Evolutionary conservation across 2,329 filamentous ascomycete genomes (phyloP).

Genomic region (Zymoseptoria crescenta): DNA sequence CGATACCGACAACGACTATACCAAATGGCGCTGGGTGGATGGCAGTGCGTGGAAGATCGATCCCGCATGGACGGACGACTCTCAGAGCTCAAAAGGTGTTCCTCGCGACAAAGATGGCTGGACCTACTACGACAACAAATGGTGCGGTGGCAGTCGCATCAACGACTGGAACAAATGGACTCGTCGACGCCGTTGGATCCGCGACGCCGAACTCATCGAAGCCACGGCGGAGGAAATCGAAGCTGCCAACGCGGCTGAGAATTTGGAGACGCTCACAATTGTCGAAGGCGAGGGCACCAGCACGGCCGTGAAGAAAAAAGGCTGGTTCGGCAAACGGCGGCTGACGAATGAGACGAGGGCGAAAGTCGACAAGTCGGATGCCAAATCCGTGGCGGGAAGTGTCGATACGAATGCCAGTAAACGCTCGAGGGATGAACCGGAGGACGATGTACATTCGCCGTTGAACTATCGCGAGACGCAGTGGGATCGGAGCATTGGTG

Average conservation of each 20-base stretch:
- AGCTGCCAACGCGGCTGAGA: not conserved
- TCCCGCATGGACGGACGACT: conserved; percentile 50
- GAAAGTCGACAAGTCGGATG: conserved; percentile 18
- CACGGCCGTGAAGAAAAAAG: conserved; percentile 18
- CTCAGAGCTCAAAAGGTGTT: conserved; percentile 23
- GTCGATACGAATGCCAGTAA: conserved; percentile 21
- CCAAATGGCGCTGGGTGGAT: conserved; percentile 74
- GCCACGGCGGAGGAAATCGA: conserved; percentile 30
- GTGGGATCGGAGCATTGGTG: conserved; percentile 67
- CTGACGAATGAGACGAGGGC: conserved; percentile 11
- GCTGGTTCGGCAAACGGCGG: conserved; percentile 21
- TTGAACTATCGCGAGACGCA: conserved; percentile 44
- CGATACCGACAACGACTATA: conserved; percentile 55
- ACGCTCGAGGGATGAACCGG: conserved; percentile 28
- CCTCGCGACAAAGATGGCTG: conserved; percentile 62
- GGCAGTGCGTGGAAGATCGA: conserved; percentile 82
- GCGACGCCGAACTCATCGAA: conserved; percentile 91
- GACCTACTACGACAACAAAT: conserved; percentile 99
- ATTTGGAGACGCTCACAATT: conserved; percentile 5
- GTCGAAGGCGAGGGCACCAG: conserved; percentile 14
- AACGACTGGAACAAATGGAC: conserved; percentile 96
- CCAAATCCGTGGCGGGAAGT: conserved; percentile 17
- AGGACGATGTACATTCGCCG: conserved; percentile 44
- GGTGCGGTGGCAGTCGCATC: conserved; percentile 78
- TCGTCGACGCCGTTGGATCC: conserved; percentile 86